Evolutionary conservation across 148 eudicot species (phyloP).

Genomic region (Rhododendron henanense): DNA sequence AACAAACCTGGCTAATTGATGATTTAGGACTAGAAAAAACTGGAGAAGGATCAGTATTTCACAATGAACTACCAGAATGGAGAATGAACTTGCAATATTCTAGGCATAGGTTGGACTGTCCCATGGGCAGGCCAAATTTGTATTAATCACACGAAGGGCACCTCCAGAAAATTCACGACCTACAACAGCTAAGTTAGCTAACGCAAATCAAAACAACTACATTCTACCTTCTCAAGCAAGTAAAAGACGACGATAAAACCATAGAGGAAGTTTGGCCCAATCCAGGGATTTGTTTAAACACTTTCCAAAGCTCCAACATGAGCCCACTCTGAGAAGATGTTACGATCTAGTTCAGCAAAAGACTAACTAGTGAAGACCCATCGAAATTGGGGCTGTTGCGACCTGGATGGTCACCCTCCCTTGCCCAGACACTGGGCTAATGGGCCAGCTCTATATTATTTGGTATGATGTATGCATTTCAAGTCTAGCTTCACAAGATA

Average conservation of each 20-base stretch:
- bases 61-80: neutral
- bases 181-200: neutral
- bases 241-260: neutral
- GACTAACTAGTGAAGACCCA: neutral
- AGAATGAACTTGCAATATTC: neutral
- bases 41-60: neutral
- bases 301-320: neutral
- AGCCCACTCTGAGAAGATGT: neutral
- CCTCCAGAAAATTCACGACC: neutral
- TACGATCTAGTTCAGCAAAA: neutral
- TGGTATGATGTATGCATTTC: neutral
- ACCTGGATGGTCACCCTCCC: neutral
- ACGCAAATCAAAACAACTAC: neutral
- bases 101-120: neutral
- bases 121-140: neutral
- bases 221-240: neutral
- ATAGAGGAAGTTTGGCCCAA: neutral
- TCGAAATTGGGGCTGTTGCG: neutral
- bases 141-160: neutral
- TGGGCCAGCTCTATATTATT: neutral
- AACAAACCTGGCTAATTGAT: neutral
- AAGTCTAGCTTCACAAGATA: neutral
- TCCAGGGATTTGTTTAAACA: neutral
- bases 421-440: neutral
- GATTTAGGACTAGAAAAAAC: neutral